phyloP scores from a whole-genome alignment of 495 filamentous ascomycete genomes.

The Tuber magnatum region DNA sequence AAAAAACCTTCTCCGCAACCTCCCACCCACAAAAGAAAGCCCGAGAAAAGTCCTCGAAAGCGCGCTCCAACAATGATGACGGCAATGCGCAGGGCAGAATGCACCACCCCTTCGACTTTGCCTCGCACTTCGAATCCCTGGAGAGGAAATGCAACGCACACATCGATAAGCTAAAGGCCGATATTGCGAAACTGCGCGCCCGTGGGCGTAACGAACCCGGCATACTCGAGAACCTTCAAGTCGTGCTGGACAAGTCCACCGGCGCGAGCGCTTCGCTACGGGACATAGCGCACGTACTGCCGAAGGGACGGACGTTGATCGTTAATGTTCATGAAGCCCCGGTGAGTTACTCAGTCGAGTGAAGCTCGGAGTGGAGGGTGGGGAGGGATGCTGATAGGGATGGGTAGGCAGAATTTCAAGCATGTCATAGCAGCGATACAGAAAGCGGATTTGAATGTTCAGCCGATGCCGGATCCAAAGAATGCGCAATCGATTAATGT shows the following conservation, averaged over 20 bases:
- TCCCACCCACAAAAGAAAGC: neutral
- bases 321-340: conserved; percentile 35
- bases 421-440: conserved; percentile 32
- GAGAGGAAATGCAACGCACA: conserved; percentile 21
- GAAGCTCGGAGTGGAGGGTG: neutral
- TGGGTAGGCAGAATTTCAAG: conserved; percentile 32
- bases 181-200: conserved; percentile 33
- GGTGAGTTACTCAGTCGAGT: conserved; percentile 7
- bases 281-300: conserved; percentile 37
- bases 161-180: conserved; percentile 30
- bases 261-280: conserved; percentile 11
- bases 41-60: conserved; percentile 16
- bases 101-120: conserved; percentile 28
- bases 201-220: conserved; percentile 13
- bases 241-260: conserved; percentile 24
- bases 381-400: neutral
- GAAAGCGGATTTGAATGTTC: conserved; percentile 34
- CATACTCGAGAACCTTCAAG: conserved; percentile 21
- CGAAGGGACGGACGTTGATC: conserved; percentile 30
- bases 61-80: conserved; percentile 14
- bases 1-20: conserved; percentile 9
- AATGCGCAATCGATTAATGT: conserved; percentile 28
- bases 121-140: conserved; percentile 26
- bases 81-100: conserved; percentile 17
- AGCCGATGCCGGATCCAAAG: conserved; percentile 33